Base-by-base conservation (phyloP, 75 land plant species). In the Selaginella tamariscina region DNA sequence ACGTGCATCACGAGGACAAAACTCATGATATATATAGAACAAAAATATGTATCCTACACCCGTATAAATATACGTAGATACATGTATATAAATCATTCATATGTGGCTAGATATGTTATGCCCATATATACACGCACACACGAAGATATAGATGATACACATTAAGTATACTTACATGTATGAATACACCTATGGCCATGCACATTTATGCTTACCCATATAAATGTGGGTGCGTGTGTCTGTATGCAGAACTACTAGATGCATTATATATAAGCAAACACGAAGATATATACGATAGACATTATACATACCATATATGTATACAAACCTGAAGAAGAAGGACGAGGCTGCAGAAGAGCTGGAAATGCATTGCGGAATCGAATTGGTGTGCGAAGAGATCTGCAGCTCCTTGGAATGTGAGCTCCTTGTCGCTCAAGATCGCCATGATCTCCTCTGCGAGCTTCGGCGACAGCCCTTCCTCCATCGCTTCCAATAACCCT, bases 281-380 rank as follows among this genome's bases (percentile, higher is more conserved):
- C 32, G 30, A 56, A 60, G 9, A 2, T n/a, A n/a, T n/a, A n/a
- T n/a, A n/a, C n/a, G n/a, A n/a, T n/a, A 71, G n/a, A 5, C 9
- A 2, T 32, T 67, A 8, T 54, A 15, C 30, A 23, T 18, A 21
- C 57, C 39, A 33, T 2, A 2, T 5, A 56, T 26, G 11, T 49
- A 69, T 11, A 30, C 26, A 2, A 56, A 72, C 88, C 84, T 82
- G 72, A 2, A 81, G 64, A 9, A 85, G 83, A 13, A 78, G 30
- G 60, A 77, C 64, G 59, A 85, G 68, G 54, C 76, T 64, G 69
- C 72, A 78, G 80, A 76, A 82, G 30, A 69, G 68, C 26, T 65
- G 64, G 73, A 85, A 82, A 33, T 69, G 81, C 68, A 54, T 32
- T 0, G 65, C 68, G 30, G 66, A 77, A 11, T 84, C 68, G 75